Base-by-base conservation (phyloP, 2,329 filamentous ascomycete genomes). In the Helicocarpus griseus region DNA sequence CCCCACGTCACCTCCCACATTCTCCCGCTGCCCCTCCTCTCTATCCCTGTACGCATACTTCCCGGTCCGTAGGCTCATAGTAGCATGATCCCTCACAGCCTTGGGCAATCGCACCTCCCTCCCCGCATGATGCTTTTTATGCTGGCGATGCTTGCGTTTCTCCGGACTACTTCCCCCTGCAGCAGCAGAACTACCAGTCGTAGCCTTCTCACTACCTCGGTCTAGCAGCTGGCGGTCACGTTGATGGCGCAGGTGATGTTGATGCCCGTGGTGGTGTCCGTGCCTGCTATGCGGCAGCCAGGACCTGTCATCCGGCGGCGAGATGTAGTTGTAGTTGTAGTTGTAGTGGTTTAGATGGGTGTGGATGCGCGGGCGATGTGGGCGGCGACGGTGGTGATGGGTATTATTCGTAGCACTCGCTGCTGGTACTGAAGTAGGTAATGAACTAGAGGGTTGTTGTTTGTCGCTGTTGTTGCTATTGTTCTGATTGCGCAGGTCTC, bases 61-160 rank as follows among this genome's bases (percentile, higher is more conserved):
- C 14, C 61, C 63, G n/a, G 65, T 63, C 11, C 69, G 51, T 14
- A 67, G 54, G 5, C 61, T 62, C 24, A 62, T 59, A 5, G 60
- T 62, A 26, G 60, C 63, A 36, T 47, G 44, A 14, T 47, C 29
- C 29, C 29, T 35, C 28, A 47, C 29, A 36, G 28, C 3, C 19
- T 14, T 47, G 29, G 44, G 44, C 19, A 46, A 19, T 4, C n/a
- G 22, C 8, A n/a, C 24, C 26, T 29, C 40, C 13, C 40, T 13
- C 13, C 22, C 26, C n/a, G 7, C 40, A 44, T 44, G 40, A 7
- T 24, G 40, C 19, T 29, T 44, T 8, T 13, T 31, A 44, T 44
- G n/a, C n/a, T n/a, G 40, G 40, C 24, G 40, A 44, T 44, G 19
- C 14, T 9, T 28, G 24, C 40, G 24, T n/a, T 44, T 44, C 40